A percentile compares a stretch with the other conserved stretches of the same genome.
Evolutionary conservation across 495 filamentous ascomycete species (phyloP).

Genomic region (Penicillium atrosanguineum): DNA sequence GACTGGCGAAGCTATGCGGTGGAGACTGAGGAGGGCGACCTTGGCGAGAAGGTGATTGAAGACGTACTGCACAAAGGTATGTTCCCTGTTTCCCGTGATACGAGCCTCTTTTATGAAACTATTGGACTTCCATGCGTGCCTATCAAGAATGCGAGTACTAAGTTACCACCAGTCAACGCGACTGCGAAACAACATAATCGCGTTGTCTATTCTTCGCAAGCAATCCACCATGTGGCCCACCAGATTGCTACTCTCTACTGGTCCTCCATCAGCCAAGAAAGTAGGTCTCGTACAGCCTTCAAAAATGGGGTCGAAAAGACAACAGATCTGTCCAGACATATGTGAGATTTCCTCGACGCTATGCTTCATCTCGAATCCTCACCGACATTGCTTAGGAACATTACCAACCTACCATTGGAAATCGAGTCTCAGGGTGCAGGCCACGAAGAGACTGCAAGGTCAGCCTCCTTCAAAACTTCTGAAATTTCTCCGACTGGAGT

Average conservation of each 20-base stretch:
- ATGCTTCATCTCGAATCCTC: background rate
- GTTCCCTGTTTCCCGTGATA: background rate
- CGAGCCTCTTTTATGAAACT: background rate
- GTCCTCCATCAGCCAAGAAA: slow-evolving; percentile 45
- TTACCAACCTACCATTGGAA: slow-evolving; percentile 34
- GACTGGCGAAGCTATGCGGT: slow-evolving; percentile 53
- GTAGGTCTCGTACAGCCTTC: slow-evolving; percentile 37
- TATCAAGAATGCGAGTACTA: slow-evolving; percentile 1
- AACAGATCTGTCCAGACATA: slow-evolving; percentile 46
- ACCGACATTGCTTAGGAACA: slow-evolving; percentile 32
- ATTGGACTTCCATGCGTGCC: background rate
- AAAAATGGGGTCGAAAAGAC: slow-evolving; percentile 38
- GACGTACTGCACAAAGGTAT: slow-evolving; percentile 55
- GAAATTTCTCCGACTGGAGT: slow-evolving; percentile 18
- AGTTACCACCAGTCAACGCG: slow-evolving; percentile 54
- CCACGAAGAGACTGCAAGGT: slow-evolving; percentile 36
- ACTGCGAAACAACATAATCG: slow-evolving; percentile 67
- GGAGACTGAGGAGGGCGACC: slow-evolving; percentile 44
- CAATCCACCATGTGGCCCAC: slow-evolving; percentile 75
- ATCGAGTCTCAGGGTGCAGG: slow-evolving; percentile 31
- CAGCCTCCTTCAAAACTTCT: slow-evolving; percentile 8
- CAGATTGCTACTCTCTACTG: slow-evolving; percentile 77
- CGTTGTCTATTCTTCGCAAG: slow-evolving; percentile 70
- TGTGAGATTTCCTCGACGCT: slow-evolving; percentile 24
- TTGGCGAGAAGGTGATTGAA: slow-evolving; percentile 52